Evolutionary conservation across 208 protist genomes (phyloP).

Genomic region (Tetramitus jugosus): DNA sequence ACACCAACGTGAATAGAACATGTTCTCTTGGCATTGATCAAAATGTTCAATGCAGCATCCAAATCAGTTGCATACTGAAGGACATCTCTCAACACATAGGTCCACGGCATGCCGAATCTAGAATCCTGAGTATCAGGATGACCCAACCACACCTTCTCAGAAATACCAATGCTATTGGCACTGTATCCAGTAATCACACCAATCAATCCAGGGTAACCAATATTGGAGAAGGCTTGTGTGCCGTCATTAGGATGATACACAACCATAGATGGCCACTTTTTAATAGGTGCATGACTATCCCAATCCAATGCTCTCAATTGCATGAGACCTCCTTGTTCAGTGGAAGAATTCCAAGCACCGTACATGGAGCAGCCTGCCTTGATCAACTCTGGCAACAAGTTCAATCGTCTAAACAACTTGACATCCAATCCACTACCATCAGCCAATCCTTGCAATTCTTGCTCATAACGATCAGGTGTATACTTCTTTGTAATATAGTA

Average conservation of each 20-base stretch:
- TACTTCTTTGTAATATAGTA: conserved; percentile 29
- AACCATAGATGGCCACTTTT: conserved; percentile 26
- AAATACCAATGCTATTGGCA: neutral
- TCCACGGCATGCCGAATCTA: conserved; percentile 29
- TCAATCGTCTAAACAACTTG: conserved; percentile 24
- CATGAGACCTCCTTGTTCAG: conserved; percentile 9
- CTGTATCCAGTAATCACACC: conserved; percentile 4
- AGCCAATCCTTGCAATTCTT: conserved; percentile 35
- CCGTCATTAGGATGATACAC: conserved; percentile 36
- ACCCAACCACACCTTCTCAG: conserved; percentile 6
- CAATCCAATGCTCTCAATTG: conserved; percentile 38
- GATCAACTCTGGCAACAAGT: conserved; percentile 34
- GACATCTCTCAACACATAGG: conserved; percentile 31
- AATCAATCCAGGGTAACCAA: conserved; percentile 25
- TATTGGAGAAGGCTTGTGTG: conserved; percentile 34
- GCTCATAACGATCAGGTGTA: conserved; percentile 23
- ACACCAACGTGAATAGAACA: conserved; percentile 25
- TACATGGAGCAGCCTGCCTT: conserved; percentile 21
- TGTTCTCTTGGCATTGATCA: conserved; percentile 33
- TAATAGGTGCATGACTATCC: conserved; percentile 22
- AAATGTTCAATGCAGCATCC: conserved; percentile 28
- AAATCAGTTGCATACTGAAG: conserved; percentile 37
- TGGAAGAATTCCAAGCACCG: conserved; percentile 18
- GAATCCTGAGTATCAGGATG: neutral
- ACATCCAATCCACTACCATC: conserved; percentile 24